phyloP scores from a whole-genome alignment of 371 early-diverging fungal genomes.

The Mortierella sp. region DNA sequence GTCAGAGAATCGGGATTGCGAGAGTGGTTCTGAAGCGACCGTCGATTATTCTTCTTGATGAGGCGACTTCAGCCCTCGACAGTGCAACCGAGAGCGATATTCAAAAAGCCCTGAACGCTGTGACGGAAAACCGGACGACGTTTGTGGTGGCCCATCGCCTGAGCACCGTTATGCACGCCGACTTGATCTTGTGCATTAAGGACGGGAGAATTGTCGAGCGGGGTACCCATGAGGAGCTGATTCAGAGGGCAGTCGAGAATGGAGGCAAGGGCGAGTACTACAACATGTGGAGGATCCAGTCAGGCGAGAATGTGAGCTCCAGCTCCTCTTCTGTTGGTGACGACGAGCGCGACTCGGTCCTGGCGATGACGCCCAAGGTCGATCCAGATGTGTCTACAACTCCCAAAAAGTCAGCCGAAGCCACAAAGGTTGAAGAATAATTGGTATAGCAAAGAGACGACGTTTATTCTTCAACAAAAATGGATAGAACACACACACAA shows the following conservation, averaged over 20 bases:
- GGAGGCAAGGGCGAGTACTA: constrained; percentile 71
- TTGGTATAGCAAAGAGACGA: background rate
- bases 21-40: constrained; percentile 59
- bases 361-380: background rate
- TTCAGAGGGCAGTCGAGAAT: constrained; percentile 77
- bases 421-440: background rate
- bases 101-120: constrained; percentile 77
- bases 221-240: constrained; percentile 83
- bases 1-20: constrained; percentile 80
- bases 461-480: background rate
- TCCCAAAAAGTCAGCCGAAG: no score
- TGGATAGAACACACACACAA: background rate
- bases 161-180: constrained; percentile 78
- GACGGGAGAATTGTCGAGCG: constrained; percentile 83
- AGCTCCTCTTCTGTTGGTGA: background rate
- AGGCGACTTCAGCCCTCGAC: constrained; percentile 94
- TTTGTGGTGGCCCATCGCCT: constrained; percentile 79
- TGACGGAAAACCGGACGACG: constrained; percentile 73
- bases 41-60: constrained; percentile 80
- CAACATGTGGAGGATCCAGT: constrained; percentile 29
- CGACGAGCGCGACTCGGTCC: background rate
- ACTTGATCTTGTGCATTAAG: constrained; percentile 78
- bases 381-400: background rate
- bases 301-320: background rate
- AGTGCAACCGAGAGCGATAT: constrained; percentile 89